A percentile compares a stretch with the other conserved stretches of the same genome.
Conservation (phyloP, 495 filamentous ascomycete genomes). For the Podospora pseudopauciseta region DNA sequence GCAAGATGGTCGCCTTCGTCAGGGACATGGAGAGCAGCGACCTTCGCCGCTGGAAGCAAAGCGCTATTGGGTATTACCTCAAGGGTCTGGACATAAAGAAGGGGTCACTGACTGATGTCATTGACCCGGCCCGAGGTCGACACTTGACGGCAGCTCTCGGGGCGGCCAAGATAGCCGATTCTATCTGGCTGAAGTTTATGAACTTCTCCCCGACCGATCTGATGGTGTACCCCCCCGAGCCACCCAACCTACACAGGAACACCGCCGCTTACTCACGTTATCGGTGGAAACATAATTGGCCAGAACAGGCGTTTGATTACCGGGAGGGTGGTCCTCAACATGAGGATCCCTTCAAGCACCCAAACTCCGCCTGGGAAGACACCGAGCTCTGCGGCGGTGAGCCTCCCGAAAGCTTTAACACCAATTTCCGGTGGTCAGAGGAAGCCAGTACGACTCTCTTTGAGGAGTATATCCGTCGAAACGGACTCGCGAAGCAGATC, state of each 20-base stretch:
- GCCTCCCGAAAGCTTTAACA: background rate
- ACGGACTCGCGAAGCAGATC: background rate
- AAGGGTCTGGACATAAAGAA: background rate
- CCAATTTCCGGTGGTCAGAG: background rate
- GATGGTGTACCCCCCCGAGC: background rate
- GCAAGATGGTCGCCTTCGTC: slow-evolving; percentile 20
- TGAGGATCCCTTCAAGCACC: slow-evolving; percentile 8
- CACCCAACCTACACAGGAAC: background rate
- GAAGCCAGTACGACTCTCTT: background rate
- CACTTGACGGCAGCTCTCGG: background rate
- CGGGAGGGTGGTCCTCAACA: slow-evolving; percentile 22
- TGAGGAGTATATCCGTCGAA: background rate
- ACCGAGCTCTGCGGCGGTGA: background rate
- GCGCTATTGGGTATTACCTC: background rate
- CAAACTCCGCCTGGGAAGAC: background rate
- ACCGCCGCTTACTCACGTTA: slow-evolving; percentile 2
- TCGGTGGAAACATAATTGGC: background rate
- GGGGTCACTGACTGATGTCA: background rate
- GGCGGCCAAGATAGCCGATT: background rate
- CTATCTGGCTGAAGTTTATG: background rate
- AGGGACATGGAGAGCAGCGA: slow-evolving; percentile 24
- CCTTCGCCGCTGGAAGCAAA: slow-evolving; percentile 17
- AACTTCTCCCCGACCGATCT: background rate
- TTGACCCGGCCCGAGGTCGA: background rate
- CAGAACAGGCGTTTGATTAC: slow-evolving; percentile 11